Conservation (phyloP, 2,329 filamentous ascomycete species). For the Aspergillus transmontanensis region DNA sequence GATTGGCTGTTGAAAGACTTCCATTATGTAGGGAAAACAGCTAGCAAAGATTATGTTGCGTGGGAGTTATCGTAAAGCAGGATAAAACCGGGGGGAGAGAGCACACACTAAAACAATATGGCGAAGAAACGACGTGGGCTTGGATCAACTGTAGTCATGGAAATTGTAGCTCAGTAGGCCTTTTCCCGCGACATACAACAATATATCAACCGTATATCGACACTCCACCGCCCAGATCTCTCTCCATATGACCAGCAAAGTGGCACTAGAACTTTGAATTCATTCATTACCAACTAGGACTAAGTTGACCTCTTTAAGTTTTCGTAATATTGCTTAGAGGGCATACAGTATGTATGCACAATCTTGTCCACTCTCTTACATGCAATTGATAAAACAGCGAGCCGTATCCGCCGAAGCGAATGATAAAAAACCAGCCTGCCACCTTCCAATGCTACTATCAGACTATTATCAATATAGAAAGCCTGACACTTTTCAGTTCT, state of each 20-base stretch:
- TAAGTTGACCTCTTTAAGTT: background rate
- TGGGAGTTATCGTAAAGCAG: background rate
- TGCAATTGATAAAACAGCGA: background rate
- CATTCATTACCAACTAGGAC: background rate
- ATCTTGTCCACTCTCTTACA: background rate
- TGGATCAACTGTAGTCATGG: background rate
- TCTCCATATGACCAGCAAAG: background rate
- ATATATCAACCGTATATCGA: too few relatives aligned
- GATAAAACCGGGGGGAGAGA: background rate
- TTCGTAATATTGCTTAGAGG: background rate
- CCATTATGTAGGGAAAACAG: constrained; percentile 6
- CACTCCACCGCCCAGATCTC: background rate
- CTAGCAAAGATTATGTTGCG: background rate
- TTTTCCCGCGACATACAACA: background rate
- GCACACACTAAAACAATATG: background rate
- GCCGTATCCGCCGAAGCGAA: background rate
- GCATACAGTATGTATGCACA: background rate
- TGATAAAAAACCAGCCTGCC: background rate
- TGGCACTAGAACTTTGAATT: background rate
- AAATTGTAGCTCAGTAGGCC: background rate
- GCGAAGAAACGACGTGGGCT: background rate
- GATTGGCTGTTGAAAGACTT: constrained; percentile 27
- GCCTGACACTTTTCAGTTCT: background rate
- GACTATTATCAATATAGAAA: background rate
- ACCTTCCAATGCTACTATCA: background rate